phyloP scores from a whole-genome alignment of 768 basidiomycete species.

The Rhodotorula sphaerocarpa region DNA sequence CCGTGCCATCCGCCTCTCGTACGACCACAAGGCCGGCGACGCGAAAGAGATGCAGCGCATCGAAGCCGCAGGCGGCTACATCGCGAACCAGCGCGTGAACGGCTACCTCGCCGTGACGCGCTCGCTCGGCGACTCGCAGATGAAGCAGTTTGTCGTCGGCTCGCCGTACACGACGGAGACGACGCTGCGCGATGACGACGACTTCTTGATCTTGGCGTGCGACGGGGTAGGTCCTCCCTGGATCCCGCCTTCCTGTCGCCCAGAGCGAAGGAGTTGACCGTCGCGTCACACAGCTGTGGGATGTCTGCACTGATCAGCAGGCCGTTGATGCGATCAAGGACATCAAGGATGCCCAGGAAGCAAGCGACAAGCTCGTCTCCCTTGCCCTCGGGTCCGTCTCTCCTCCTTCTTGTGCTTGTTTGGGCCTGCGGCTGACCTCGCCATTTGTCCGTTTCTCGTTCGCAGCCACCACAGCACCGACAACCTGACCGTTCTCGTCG shows the following conservation, averaged over 20 bases:
- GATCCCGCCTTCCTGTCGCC: neutral
- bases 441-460: too few species aligned
- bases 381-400: slow-evolving; percentile 57
- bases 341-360: slow-evolving; percentile 68
- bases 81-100: slow-evolving; percentile 96
- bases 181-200: slow-evolving; percentile 77
- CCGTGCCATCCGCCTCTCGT: slow-evolving; percentile 86
- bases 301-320: slow-evolving; percentile 80
- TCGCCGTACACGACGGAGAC: slow-evolving; percentile 97
- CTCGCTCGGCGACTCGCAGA: slow-evolving; percentile 88
- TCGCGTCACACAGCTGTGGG: slow-evolving; percentile 68
- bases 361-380: slow-evolving; percentile 63
- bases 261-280: neutral
- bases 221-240: slow-evolving; percentile 71
- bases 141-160: slow-evolving; percentile 99
- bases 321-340: slow-evolving; percentile 74
- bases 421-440: neutral
- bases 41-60: slow-evolving; percentile 95
- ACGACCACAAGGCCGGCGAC: slow-evolving; percentile 97
- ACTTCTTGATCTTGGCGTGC: slow-evolving; percentile 93
- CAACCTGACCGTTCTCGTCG: slow-evolving; percentile 83
- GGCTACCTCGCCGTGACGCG: slow-evolving; percentile 94
- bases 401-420: neutral
- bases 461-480: slow-evolving; percentile 69
- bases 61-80: slow-evolving; percentile 94